Conservation (phyloP, 768 basidiomycete genomes). For the Fistulinella prunicolor region DNA sequence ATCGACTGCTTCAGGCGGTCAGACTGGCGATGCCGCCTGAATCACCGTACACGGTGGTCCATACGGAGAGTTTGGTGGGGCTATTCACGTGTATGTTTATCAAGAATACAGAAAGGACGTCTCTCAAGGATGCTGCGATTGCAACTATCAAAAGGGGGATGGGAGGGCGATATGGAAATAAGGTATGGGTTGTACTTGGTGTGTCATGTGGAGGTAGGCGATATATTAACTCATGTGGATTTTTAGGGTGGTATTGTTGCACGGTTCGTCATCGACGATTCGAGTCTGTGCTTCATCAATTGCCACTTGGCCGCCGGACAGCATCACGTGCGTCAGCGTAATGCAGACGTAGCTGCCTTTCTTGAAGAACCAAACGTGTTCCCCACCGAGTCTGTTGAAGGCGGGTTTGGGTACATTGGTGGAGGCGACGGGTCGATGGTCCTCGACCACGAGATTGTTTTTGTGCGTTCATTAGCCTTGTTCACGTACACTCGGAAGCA, state of each 20-base stretch:
- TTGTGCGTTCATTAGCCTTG: slow-evolving; percentile 43
- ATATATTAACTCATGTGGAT: slow-evolving; percentile 1
- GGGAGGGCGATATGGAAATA: slow-evolving; percentile 92
- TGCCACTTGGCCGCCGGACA: slow-evolving; percentile 98
- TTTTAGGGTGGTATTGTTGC: slow-evolving; percentile 85
- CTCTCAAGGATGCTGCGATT: slow-evolving; percentile 67
- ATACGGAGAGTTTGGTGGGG: slow-evolving; percentile 89
- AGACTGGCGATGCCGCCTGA: slow-evolving; percentile 70
- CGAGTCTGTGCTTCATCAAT: slow-evolving; percentile 93
- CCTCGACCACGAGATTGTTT: slow-evolving; percentile 91
- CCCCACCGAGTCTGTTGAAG: slow-evolving; percentile 45
- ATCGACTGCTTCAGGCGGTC: slow-evolving; percentile 70
- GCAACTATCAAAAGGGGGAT: slow-evolving; percentile 89
- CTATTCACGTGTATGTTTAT: slow-evolving; percentile 76
- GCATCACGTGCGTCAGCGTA: slow-evolving; percentile 73
- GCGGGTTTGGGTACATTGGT: slow-evolving; percentile 66
- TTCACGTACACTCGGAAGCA: neutral
- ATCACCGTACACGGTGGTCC: slow-evolving; percentile 72
- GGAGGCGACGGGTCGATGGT: slow-evolving; percentile 94
- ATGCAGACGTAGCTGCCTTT: slow-evolving; percentile 84
- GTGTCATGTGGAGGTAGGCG: neutral
- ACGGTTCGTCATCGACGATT: slow-evolving; percentile 86
- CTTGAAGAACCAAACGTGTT: slow-evolving; percentile 80
- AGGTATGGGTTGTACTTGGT: slow-evolving; percentile 49
- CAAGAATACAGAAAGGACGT: slow-evolving; percentile 58